Conservation (phyloP, 192 early-diverging fungal species). For the Gigaspora rosea region DNA sequence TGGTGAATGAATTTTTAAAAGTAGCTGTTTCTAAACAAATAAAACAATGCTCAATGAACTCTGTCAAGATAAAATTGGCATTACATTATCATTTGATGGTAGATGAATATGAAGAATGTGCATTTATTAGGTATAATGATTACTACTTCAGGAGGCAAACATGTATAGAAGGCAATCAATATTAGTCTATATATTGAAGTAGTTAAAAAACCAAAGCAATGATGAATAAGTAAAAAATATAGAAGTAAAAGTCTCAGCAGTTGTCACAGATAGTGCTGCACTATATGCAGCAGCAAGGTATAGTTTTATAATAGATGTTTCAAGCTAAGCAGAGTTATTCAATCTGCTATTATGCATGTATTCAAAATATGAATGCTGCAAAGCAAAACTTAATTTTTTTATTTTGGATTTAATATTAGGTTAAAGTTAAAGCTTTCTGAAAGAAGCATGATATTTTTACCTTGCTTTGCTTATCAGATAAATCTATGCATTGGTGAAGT, state of each 20-base stretch:
- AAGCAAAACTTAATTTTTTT: too few species aligned
- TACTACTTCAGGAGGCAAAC: not conserved
- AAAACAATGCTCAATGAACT: not conserved
- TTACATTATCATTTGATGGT: not conserved
- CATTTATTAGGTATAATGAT: conserved; percentile 3
- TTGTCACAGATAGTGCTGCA: not conserved
- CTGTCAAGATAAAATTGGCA: not conserved
- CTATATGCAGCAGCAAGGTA: not conserved
- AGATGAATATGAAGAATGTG: not conserved
- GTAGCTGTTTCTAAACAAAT: not conserved
- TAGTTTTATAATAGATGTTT: not conserved
- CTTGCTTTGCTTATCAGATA: not conserved
- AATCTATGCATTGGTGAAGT: not conserved
- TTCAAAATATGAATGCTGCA: too few species aligned
- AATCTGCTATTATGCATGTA: too few species aligned
- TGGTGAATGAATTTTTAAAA: conserved; percentile 2
- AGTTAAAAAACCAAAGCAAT: not conserved
- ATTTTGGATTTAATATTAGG: not conserved
- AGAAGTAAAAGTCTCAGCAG: not conserved
- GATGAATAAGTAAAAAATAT: not conserved
- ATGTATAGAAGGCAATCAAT: not conserved
- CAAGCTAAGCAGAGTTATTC: too few species aligned
- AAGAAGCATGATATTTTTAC: not conserved
- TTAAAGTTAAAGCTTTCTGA: not conserved
- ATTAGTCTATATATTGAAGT: not conserved